Evolutionary conservation across 768 basidiomycete species (phyloP), one percentile per base, ranked within the genome.

Genomic region (Podaxis pistillaris): DNA sequence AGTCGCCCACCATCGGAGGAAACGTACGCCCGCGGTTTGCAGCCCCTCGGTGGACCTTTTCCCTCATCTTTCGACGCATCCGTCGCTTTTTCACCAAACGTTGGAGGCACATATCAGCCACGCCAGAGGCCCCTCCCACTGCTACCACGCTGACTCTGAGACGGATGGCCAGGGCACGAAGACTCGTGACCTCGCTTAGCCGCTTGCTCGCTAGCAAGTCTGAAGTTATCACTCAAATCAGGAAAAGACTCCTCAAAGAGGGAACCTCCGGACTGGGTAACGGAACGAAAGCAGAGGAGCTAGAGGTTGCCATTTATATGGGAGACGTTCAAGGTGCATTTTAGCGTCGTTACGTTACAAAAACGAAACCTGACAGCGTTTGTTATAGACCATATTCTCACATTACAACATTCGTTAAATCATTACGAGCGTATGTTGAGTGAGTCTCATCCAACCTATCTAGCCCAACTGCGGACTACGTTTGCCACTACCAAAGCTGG

Each of bases 371-470:
- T 67, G 41, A 67, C 62, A 61, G 40, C 64, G 19, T 1, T 53
- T 57, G 30, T 19, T 47, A 33, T 60, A 95, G 95, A 98, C 74
- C 96, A 98, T 71, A 94, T 97, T 66, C 73, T 95, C 24, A 87
- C 92, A 2, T 77, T 98, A 60, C 93, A 96, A 68, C 89, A 93
- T 68, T 85, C 91, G 1, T 81, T 98, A 61, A 81, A 77, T 11
- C 90, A 96, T 73, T 93, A 92, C 74, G 94, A 98, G 70, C 89
- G 89, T 33, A 89, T 94, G 76, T 80, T 98, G 54, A 88, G 89
- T 65, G 89, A 96, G 66, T 90, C 91, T 17, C 93, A 96, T 68
- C 93, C 93, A 0, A 87, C 87, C 1, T 96, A 96, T 72, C 77
- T 96, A 5, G 84, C 88, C 12, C 88, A 94, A 59, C 82, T 98